These are phyloP conservation scores for Cucumis hystrix DNA, from an alignment of 306 rosid species.

Conservation along the genomic window DNA sequence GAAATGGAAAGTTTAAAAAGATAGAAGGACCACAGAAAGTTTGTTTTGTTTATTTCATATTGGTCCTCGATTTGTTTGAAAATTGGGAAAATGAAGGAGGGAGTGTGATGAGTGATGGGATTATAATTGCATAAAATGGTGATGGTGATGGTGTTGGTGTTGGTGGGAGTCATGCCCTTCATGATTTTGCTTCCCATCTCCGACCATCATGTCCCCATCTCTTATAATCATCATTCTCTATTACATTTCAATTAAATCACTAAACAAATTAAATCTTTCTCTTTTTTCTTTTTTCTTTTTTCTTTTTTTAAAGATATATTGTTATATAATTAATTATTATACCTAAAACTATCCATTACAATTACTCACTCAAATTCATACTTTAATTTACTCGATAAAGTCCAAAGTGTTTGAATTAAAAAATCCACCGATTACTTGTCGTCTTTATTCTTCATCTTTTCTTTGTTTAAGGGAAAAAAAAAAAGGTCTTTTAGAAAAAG, in stretches of 20 bases:
- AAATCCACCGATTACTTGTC: background rate
- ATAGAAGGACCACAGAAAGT: background rate
- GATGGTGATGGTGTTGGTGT: background rate
- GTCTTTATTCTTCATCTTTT: background rate
- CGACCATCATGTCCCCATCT: conserved; percentile 2
- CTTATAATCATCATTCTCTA: background rate
- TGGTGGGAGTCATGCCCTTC: background rate
- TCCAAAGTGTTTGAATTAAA: background rate
- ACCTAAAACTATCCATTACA: too few species aligned
- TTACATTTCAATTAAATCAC: background rate
- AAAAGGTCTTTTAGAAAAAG: background rate
- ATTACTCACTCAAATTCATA: too few species aligned
- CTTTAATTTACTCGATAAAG: too few species aligned
- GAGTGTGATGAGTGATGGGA: background rate
- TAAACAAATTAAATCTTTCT: too few species aligned
- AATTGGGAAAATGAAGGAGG: background rate
- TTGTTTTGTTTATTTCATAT: background rate
- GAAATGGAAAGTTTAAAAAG: background rate
- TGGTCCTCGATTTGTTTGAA: background rate
- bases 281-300: too few species aligned
- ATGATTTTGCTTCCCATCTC: conserved; percentile 11
- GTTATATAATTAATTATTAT: too few species aligned
- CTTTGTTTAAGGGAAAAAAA: background rate
- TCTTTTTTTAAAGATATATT: too few species aligned
- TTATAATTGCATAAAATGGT: conserved; percentile 6